phyloP scores from a whole-genome alignment of 2,329 filamentous ascomycete genomes.

The Trichoderma hamatum region DNA sequence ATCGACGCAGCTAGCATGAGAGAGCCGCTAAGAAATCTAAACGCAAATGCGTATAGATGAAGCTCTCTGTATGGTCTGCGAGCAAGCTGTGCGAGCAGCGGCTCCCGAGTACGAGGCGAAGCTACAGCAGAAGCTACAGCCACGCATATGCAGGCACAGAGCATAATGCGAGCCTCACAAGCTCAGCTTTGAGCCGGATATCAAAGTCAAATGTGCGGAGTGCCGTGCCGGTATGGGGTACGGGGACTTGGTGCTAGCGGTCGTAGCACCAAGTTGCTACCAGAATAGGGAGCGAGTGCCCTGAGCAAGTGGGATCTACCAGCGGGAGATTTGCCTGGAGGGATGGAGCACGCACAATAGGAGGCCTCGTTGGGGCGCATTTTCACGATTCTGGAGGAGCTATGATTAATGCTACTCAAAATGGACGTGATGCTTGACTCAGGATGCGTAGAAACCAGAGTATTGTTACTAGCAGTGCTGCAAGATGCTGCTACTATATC shows the following conservation, averaged over 20 bases:
- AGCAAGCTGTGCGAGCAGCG: background rate
- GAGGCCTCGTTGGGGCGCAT: background rate
- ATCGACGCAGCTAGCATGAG: slow-evolving; percentile 5
- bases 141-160: background rate
- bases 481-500: background rate
- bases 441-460: background rate
- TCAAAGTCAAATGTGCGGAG: background rate
- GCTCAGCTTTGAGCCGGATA: background rate
- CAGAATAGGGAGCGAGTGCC: too few relatives aligned
- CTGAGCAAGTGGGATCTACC: slow-evolving; percentile 1
- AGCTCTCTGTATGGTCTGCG: background rate
- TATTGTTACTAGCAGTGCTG: background rate
- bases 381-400: background rate
- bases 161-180: background rate
- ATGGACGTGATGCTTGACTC: background rate
- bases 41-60: background rate
- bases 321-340: background rate
- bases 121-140: background rate
- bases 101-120: background rate
- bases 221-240: background rate
- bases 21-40: slow-evolving; percentile 22
- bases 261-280: too few relatives aligned
- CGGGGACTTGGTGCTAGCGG: background rate
- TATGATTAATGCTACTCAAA: background rate
- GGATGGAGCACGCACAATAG: background rate